Evolutionary conservation across 352 stramenopile species (phyloP).

Genomic region (Phytophthora podocarpi): DNA sequence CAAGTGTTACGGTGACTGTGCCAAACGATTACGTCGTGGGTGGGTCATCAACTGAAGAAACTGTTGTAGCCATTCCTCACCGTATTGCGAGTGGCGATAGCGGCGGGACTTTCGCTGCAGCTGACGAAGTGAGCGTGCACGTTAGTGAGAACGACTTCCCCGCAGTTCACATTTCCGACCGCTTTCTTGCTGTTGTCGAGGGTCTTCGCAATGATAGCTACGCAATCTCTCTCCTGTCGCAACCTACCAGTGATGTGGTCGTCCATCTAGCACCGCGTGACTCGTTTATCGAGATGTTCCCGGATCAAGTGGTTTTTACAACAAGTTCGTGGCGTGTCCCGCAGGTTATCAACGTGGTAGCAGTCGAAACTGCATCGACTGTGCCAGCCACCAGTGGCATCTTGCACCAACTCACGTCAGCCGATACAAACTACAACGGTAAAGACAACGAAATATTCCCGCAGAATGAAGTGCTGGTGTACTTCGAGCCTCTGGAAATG

Average conservation of each 20-base stretch:
- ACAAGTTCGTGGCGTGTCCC: conserved; percentile 41
- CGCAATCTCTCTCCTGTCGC: conserved; percentile 46
- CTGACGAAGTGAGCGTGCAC: conserved; percentile 39
- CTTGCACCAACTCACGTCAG: conserved; percentile 40
- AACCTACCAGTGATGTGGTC: conserved; percentile 43
- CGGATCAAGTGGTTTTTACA: conserved; percentile 43
- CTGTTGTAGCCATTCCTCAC: conserved; percentile 38
- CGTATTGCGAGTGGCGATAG: conserved; percentile 37
- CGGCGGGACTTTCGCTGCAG: conserved; percentile 39
- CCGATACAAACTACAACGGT: conserved; percentile 47
- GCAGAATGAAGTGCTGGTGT: conserved; percentile 52
- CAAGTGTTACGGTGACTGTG: conserved; percentile 33
- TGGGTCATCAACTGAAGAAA: conserved; percentile 12
- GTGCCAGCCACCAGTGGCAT: conserved; percentile 29
- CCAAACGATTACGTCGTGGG: conserved; percentile 33
- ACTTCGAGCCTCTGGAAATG: conserved; percentile 56
- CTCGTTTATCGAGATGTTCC: conserved; percentile 34
- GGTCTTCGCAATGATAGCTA: conserved; percentile 58
- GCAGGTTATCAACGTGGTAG: conserved; percentile 41
- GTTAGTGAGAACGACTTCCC: conserved; percentile 64
- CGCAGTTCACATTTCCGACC: conserved; percentile 52
- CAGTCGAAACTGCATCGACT: conserved; percentile 4
- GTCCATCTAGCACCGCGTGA: conserved; percentile 36
- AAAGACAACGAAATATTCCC: conserved; percentile 38
- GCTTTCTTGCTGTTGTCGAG: conserved; percentile 53